Percentiles rank a stretch among this genome's conserved stretches.
Conservation (phyloP, 495 filamentous ascomycete genomes). For the Mytilinidion resinicola region DNA sequence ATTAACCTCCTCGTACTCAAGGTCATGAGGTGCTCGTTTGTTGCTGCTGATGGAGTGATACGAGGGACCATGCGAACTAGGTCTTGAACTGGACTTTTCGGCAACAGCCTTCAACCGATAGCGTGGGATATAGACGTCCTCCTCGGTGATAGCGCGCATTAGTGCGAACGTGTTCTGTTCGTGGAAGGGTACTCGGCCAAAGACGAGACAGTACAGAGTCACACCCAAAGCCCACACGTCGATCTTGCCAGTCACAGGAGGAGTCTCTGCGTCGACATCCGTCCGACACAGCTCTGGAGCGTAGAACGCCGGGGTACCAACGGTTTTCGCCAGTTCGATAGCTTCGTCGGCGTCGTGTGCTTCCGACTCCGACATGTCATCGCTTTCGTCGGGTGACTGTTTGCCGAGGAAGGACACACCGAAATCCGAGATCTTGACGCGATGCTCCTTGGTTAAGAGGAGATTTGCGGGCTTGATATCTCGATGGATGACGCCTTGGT, state of each 20-base stretch:
- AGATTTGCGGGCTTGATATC: slow-evolving; percentile 99
- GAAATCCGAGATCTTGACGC: slow-evolving; percentile 99
- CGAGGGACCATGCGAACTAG: slow-evolving; percentile 29
- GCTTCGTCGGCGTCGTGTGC: slow-evolving; percentile 81
- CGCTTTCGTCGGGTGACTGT: slow-evolving; percentile 62
- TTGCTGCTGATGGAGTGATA: slow-evolving; percentile 38
- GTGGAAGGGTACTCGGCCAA: slow-evolving; percentile 85
- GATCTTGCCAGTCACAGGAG: slow-evolving; percentile 63
- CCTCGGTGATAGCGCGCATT: slow-evolving; percentile 82
- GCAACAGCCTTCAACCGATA: slow-evolving; percentile 74
- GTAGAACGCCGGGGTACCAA: slow-evolving; percentile 96
- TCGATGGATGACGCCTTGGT: slow-evolving; percentile 91
- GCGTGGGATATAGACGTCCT: slow-evolving; percentile 79
- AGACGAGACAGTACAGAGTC: slow-evolving; percentile 92
- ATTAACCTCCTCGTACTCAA: slow-evolving; percentile 80
- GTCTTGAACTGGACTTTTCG: slow-evolving; percentile 42
- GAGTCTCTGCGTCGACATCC: slow-evolving; percentile 49
- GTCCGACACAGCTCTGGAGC: slow-evolving; percentile 95
- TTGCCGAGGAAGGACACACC: slow-evolving; percentile 94
- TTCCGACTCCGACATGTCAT: slow-evolving; percentile 76
- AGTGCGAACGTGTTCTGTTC: slow-evolving; percentile 85
- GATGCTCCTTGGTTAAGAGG: slow-evolving; percentile 73
- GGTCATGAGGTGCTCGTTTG: slow-evolving; percentile 58
- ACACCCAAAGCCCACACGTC: slow-evolving; percentile 97
- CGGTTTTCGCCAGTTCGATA: slow-evolving; percentile 91